phyloP scores from a whole-genome alignment of 768 basidiomycete genomes.

The Termitomyces sp. region DNA sequence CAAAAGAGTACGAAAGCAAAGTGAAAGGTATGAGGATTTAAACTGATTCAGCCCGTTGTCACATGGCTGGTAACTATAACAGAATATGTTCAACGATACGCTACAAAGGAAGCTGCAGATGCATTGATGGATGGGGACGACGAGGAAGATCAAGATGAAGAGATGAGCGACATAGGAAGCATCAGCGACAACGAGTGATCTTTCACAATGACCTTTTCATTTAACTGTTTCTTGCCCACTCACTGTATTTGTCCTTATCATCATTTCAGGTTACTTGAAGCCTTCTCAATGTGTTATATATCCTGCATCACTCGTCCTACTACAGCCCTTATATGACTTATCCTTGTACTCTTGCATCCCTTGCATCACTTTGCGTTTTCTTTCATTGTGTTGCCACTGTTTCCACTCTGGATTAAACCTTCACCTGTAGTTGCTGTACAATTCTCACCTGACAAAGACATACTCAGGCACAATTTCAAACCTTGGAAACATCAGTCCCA shows the following conservation, averaged over 20 bases:
- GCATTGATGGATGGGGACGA: conserved; percentile 57
- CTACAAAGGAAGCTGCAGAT: conserved; percentile 86
- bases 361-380: conserved; percentile 8
- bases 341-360: conserved; percentile 12
- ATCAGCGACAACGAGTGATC: conserved; percentile 64
- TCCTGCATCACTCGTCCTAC: conserved; percentile 9
- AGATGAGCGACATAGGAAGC: conserved; percentile 85
- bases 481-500: neutral
- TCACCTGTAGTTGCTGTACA: conserved; percentile 18
- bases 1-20: conserved; percentile 90
- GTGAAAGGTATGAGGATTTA: conserved; percentile 66
- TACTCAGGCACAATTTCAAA: conserved; percentile 5
- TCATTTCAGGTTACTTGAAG: conserved; percentile 2
- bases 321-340: conserved; percentile 3
- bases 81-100: conserved; percentile 97
- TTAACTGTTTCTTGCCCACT: neutral
- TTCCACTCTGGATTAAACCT: conserved; percentile 10
- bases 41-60: neutral
- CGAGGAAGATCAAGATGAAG: conserved; percentile 73
- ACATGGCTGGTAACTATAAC: conserved; percentile 3
- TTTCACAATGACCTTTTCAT: conserved; percentile 2
- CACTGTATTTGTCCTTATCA: conserved; percentile 10
- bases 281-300: conserved; percentile 14
- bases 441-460: conserved; percentile 7
- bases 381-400: conserved; percentile 1